phyloP scores from a whole-genome alignment of 2,329 filamentous ascomycete genomes.

The Anisogramma anomala region DNA sequence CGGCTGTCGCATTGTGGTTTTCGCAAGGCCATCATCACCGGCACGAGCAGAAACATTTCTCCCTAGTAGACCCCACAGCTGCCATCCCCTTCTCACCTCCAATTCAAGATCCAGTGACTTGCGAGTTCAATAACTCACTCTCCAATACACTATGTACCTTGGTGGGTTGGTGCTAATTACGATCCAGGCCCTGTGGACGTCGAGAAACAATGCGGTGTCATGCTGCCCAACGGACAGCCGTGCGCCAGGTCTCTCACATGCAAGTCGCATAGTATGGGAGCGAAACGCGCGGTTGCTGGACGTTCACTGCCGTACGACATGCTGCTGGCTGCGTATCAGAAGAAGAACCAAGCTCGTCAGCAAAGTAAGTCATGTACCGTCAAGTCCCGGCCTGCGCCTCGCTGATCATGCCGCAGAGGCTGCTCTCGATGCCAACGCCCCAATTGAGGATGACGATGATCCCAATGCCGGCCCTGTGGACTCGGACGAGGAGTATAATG shows the following conservation, averaged over 20 bases:
- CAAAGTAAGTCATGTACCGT: constrained; percentile 55
- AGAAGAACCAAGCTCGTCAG: constrained; percentile 97
- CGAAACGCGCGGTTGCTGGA: constrained; percentile 78
- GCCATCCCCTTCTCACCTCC: not conserved
- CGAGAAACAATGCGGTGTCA: constrained; percentile 84
- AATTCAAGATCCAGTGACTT: no score
- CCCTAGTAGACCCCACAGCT: not conserved
- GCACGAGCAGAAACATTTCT: not conserved
- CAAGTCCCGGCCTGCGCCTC: not conserved
- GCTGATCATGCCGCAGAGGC: constrained; percentile 43
- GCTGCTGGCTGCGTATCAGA: constrained; percentile 77
- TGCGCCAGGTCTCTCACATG: constrained; percentile 85
- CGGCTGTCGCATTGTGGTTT: no score
- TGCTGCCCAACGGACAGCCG: constrained; percentile 70
- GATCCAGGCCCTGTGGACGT: constrained; percentile 70
- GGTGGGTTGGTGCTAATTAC: not conserved
- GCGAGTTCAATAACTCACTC: no score
- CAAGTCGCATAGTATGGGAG: constrained; percentile 92
- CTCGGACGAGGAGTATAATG: constrained; percentile 85
- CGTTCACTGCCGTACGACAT: constrained; percentile 86
- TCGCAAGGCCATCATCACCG: no score
- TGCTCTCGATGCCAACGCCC: constrained; percentile 86
- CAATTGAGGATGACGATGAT: constrained; percentile 75
- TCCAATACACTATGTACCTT: no score
- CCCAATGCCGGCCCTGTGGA: constrained; percentile 72